Evolutionary conservation across 495 filamentous ascomycete genomes (phyloP).

Genomic region (Aspergillus campestris): DNA sequence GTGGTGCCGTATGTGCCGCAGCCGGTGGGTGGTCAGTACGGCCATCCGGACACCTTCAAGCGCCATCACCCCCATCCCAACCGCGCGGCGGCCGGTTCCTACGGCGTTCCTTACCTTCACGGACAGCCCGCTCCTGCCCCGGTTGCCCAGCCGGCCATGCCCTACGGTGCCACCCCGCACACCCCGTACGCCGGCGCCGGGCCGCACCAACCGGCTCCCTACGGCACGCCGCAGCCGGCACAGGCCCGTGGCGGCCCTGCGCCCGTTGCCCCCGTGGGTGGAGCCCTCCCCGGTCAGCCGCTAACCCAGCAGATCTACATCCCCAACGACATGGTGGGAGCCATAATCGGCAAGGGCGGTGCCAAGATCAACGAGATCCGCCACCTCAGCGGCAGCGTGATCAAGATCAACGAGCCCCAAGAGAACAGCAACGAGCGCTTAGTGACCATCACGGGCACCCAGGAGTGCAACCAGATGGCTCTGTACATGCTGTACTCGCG

Average conservation of each 20-base stretch:
- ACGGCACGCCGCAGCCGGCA: conserved; percentile 51
- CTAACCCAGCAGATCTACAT: conserved; percentile 98
- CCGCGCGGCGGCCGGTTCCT: conserved; percentile 53
- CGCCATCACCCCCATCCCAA: conserved; percentile 58
- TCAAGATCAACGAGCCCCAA: conserved; percentile 99
- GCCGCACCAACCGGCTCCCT: conserved; percentile 65
- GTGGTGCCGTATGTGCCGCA: conserved; percentile 94
- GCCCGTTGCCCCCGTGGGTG: conserved; percentile 59
- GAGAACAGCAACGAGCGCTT: conserved; percentile 97
- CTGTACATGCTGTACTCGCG: conserved; percentile 97
- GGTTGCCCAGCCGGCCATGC: conserved; percentile 58
- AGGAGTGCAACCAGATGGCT: conserved; percentile 98
- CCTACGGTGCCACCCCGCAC: conserved; percentile 62
- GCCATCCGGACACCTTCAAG: conserved; percentile 79
- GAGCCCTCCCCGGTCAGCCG: conserved; percentile 72
- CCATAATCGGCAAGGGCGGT: conserved; percentile 97
- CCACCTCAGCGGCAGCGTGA: conserved; percentile 92
- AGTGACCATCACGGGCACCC: conserved; percentile 94
- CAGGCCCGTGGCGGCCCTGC: conserved; percentile 44
- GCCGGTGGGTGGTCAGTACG: conserved; percentile 83
- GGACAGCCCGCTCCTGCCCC: conserved; percentile 53
- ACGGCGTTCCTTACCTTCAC: conserved; percentile 64
- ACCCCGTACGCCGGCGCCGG: conserved; percentile 63
- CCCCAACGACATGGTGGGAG: conserved; percentile 98
- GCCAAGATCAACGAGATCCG: conserved; percentile 99